Conservation (phyloP, 306 rosid genomes). For the Acacia crassicarpa region DNA sequence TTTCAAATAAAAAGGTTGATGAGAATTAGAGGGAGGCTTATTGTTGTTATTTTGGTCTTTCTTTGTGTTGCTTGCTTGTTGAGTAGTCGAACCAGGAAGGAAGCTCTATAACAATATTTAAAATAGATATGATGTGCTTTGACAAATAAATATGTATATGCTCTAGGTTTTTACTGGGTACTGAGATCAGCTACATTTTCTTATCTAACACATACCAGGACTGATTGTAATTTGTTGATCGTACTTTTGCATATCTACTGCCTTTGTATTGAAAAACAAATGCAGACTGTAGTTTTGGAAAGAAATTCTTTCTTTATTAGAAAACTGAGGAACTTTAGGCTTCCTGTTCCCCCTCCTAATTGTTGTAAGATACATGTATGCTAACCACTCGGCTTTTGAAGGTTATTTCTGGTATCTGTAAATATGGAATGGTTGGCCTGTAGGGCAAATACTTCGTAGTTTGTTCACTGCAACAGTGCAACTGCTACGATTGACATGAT, state of each 20-base stretch:
- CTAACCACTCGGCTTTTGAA: background rate
- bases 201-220: background rate
- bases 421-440: constrained; percentile 14
- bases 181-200: background rate
- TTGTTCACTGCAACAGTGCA: background rate
- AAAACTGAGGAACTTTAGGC: constrained; percentile 2
- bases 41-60: background rate
- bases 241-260: background rate
- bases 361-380: background rate
- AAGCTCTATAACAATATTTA: background rate
- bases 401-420: constrained; percentile 1
- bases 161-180: background rate
- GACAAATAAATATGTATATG: background rate
- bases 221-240: background rate
- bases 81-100: constrained; percentile 18
- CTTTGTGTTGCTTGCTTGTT: constrained; percentile 21
- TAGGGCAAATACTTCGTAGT: constrained; percentile 15
- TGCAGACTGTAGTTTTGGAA: constrained; percentile 17
- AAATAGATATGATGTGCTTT: background rate
- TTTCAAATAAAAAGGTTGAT: background rate
- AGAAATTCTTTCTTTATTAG: background rate
- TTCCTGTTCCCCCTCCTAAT: background rate
- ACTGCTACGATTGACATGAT: background rate
- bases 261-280: background rate
- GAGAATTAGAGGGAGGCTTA: background rate